Evolutionary conservation across 768 basidiomycete species (phyloP).

Genomic region (Trametes sanguinea): DNA sequence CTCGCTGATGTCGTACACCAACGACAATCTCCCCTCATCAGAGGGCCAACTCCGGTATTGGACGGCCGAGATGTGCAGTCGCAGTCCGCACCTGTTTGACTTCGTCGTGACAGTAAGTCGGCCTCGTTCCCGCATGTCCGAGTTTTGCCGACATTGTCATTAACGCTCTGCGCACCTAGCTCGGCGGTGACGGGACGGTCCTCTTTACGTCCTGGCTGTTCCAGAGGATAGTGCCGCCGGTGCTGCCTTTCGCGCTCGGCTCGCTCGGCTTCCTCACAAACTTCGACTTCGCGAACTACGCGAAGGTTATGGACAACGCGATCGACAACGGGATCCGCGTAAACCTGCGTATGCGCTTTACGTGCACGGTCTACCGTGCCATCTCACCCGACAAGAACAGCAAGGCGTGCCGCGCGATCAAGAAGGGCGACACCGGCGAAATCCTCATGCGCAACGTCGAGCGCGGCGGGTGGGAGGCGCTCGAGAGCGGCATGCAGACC

Average conservation of each 20-base stretch:
- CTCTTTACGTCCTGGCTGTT: slow-evolving; percentile 99
- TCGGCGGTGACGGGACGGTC: slow-evolving; percentile 98
- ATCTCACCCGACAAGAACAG: slow-evolving; percentile 72
- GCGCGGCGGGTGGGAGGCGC: slow-evolving; percentile 92
- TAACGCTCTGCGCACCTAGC: slow-evolving; percentile 46
- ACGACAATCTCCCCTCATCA: slow-evolving; percentile 44
- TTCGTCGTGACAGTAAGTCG: slow-evolving; percentile 91
- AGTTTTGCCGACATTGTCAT: not conserved
- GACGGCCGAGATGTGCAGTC: slow-evolving; percentile 95
- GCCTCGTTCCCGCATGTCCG: not conserved
- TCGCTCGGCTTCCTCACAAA: slow-evolving; percentile 97
- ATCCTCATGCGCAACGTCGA: slow-evolving; percentile 95
- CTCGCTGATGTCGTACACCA: slow-evolving; percentile 52
- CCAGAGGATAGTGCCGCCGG: slow-evolving; percentile 97
- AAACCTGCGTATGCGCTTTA: slow-evolving; percentile 98
- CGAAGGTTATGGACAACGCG: slow-evolving; percentile 80
- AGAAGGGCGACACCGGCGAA: slow-evolving; percentile 92
- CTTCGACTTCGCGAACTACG: slow-evolving; percentile 89
- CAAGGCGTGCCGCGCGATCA: slow-evolving; percentile 73
- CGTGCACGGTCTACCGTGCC: slow-evolving; percentile 96
- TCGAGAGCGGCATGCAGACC: slow-evolving; percentile 75
- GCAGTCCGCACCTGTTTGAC: slow-evolving; percentile 90
- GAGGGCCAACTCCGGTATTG: slow-evolving; percentile 96
- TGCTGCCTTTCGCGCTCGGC: slow-evolving; percentile 94
- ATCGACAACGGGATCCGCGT: slow-evolving; percentile 94